Conservation (phyloP, 805 yeast species). For the Torulaspora indica region DNA sequence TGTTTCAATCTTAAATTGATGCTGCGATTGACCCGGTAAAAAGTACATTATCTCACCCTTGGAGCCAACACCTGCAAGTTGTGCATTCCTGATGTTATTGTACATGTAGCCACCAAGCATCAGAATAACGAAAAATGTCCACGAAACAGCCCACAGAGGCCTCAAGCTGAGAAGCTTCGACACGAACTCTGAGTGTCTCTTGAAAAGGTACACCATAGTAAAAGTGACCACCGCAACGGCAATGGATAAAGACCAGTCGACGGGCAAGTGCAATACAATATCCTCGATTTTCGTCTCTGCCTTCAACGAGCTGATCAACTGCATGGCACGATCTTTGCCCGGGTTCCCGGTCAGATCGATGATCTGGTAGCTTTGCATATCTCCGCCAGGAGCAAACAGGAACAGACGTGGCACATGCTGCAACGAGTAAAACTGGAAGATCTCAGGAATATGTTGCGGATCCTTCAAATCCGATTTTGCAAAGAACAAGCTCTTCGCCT, state of each 20-base stretch:
- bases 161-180: slow-evolving; percentile 44
- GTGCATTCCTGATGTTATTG: slow-evolving; percentile 74
- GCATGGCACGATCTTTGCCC: slow-evolving; percentile 35
- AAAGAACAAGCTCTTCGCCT: slow-evolving; percentile 52
- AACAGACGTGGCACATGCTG: slow-evolving; percentile 75
- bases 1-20: slow-evolving; percentile 83
- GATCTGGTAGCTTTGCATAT: slow-evolving; percentile 27
- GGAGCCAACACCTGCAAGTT: slow-evolving; percentile 42
- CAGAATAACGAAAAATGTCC: slow-evolving; percentile 59
- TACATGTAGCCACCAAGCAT: slow-evolving; percentile 92
- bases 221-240: slow-evolving; percentile 37
- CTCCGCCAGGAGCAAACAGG: slow-evolving; percentile 54
- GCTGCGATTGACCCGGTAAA: slow-evolving; percentile 59
- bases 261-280: slow-evolving; percentile 36
- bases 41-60: slow-evolving; percentile 48
- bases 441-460: slow-evolving; percentile 46
- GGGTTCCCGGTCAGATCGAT: slow-evolving; percentile 35
- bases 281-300: slow-evolving; percentile 26
- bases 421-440: slow-evolving; percentile 43
- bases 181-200: slow-evolving; percentile 37
- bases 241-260: slow-evolving; percentile 37
- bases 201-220: slow-evolving; percentile 33
- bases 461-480: slow-evolving; percentile 68
- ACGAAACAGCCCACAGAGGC: slow-evolving; percentile 64
- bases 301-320: slow-evolving; percentile 30